Evolutionary conservation across 2,329 filamentous ascomycete species (phyloP).

Genomic region (Penicillium polonicum): DNA sequence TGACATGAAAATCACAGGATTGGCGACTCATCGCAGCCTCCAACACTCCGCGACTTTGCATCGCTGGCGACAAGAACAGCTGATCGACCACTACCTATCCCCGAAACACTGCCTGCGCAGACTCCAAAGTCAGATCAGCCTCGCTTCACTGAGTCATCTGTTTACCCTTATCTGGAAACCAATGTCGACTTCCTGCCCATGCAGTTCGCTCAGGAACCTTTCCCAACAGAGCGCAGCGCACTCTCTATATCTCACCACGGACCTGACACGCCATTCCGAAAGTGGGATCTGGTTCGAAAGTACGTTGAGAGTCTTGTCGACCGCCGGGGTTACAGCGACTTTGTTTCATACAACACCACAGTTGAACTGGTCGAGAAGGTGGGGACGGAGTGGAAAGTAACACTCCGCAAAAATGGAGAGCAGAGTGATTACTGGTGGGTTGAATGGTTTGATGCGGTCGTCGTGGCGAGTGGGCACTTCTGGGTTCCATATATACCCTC

Average conservation of each 20-base stretch:
- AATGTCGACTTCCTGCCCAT: not conserved
- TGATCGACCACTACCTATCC: not conserved
- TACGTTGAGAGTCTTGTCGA: not conserved
- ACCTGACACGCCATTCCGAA: not conserved
- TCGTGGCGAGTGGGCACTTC: constrained; percentile 1
- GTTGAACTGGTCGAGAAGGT: not conserved
- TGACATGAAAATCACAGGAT: not conserved
- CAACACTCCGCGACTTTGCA: not conserved
- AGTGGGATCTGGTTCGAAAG: not conserved
- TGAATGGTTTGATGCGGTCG: not conserved
- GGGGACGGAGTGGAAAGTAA: not conserved
- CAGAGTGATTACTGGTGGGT: constrained; percentile 1
- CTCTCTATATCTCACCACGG: not conserved
- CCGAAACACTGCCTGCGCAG: not conserved
- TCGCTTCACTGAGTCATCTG: not conserved
- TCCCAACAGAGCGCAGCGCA: not conserved
- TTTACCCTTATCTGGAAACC: constrained; percentile 1
- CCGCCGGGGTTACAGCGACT: not conserved
- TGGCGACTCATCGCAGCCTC: not conserved
- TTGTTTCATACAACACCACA: not conserved
- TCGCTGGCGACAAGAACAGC: not conserved
- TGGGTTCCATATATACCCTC: not conserved
- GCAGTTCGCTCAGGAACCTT: not conserved
- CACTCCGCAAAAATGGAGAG: not conserved
- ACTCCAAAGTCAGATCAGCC: not conserved